Conservation (phyloP, 2,329 filamentous ascomycete genomes). For the Aspergillus jensenii region DNA sequence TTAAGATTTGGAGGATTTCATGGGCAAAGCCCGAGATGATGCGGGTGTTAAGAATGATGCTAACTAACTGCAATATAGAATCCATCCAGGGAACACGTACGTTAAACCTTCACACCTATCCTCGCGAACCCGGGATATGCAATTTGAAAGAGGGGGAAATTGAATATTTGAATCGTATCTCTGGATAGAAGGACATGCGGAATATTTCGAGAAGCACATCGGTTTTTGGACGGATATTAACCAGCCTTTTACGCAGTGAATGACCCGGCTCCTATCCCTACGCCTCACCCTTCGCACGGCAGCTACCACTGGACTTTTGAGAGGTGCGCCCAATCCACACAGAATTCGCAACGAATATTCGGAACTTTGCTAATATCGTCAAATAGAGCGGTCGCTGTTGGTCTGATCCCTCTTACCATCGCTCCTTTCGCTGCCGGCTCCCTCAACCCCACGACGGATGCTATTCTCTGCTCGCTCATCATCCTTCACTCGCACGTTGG, state of each 20-base stretch:
- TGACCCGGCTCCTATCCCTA: conserved; percentile 75
- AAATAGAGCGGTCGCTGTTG: conserved; percentile 69
- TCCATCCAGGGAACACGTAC: conserved; percentile 72
- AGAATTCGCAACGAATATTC: background rate
- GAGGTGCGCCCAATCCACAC: conserved; percentile 49
- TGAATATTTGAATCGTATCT: background rate
- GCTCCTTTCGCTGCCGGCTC: conserved; percentile 90
- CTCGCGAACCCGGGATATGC: background rate
- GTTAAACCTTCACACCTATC: conserved; percentile 20
- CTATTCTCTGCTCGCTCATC: conserved; percentile 76
- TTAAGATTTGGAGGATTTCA: background rate
- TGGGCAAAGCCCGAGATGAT: background rate
- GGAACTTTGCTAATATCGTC: background rate
- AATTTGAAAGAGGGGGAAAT: background rate
- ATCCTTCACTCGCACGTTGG: conserved; percentile 95
- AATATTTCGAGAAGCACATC: background rate
- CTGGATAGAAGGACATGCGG: background rate
- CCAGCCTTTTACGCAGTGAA: conserved; percentile 61
- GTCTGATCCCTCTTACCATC: conserved; percentile 81
- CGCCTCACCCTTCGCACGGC: conserved; percentile 74
- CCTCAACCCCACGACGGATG: conserved; percentile 85
- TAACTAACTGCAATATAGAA: conserved; percentile 58
- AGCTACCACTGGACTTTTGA: conserved; percentile 99
- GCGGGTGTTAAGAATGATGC: conserved; percentile 25
- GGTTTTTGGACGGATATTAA: conserved; percentile 14